A percentile compares a stretch with the other conserved stretches of the same genome.
Evolutionary conservation across 306 rosid species (phyloP).

Genomic region (Casuarina cunninghamiana): DNA sequence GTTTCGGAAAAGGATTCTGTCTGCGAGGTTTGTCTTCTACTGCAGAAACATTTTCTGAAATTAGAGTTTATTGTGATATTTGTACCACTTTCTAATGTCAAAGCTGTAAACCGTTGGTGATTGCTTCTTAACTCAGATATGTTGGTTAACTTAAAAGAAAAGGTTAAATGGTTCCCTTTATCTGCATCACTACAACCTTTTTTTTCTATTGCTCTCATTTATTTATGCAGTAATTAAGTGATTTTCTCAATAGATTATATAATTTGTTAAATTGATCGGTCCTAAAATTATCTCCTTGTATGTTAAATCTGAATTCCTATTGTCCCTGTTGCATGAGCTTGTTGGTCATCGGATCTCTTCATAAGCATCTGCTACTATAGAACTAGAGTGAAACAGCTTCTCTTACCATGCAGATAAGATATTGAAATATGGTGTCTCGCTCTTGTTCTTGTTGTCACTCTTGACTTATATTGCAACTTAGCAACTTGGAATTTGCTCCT

Average conservation of each 20-base stretch:
- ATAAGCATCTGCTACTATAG: slow-evolving; percentile 8
- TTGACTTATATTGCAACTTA: slow-evolving; percentile 11
- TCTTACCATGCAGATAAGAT: slow-evolving; percentile 20
- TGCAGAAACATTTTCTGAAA: slow-evolving; percentile 8
- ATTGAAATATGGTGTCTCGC: slow-evolving; percentile 17
- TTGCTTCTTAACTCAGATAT: not conserved
- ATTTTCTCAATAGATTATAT: not conserved
- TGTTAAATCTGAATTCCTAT: not conserved
- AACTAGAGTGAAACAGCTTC: slow-evolving; percentile 24
- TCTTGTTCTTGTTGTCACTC: slow-evolving; percentile 9
- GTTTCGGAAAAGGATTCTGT: slow-evolving; percentile 57
- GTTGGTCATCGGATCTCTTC: slow-evolving; percentile 5
- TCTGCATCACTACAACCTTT: not conserved
- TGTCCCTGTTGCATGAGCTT: not conserved
- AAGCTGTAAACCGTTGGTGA: not conserved
- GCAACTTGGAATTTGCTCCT: slow-evolving; percentile 10
- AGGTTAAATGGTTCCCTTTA: not conserved
- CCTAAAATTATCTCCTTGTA: too few relatives aligned
- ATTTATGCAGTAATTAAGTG: not conserved
- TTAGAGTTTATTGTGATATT: not conserved
- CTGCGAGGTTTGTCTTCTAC: slow-evolving; percentile 63
- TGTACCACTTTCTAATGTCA: not conserved
- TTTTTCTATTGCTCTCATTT: not conserved
- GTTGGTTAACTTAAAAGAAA: not conserved
- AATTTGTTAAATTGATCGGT: not conserved